Evolutionary conservation across 1,284 basidiomycete species (phyloP).

Genomic region (Cryptococcus wingfieldii): DNA sequence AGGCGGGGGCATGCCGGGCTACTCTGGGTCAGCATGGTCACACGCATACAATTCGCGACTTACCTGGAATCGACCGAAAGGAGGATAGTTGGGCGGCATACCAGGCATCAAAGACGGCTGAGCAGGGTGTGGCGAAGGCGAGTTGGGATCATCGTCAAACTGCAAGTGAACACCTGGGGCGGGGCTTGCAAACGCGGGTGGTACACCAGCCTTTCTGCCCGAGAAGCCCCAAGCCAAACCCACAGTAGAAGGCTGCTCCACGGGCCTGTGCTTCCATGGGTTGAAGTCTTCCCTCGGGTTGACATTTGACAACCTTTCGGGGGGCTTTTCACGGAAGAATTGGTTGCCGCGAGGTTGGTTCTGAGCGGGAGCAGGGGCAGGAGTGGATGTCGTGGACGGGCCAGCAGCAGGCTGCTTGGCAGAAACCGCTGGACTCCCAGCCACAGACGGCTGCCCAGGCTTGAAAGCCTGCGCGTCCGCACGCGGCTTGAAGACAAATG

Average conservation of each 20-base stretch:
- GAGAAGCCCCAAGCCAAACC: slow-evolving; percentile 76
- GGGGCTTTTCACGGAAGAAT: slow-evolving; percentile 74
- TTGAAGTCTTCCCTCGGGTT: slow-evolving; percentile 92
- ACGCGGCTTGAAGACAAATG: slow-evolving; percentile 62
- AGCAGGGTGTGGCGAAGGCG: slow-evolving; percentile 13
- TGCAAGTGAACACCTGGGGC: slow-evolving; percentile 14
- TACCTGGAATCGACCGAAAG: slow-evolving; percentile 35
- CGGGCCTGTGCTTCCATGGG: slow-evolving; percentile 76
- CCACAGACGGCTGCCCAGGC: slow-evolving; percentile 35
- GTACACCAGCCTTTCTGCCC: slow-evolving; percentile 71
- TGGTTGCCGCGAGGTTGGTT: slow-evolving; percentile 55
- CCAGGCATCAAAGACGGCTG: slow-evolving; percentile 27
- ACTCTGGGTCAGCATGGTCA: not conserved
- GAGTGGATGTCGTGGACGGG: slow-evolving; percentile 38
- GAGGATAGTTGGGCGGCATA: slow-evolving; percentile 32
- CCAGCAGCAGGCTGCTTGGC: slow-evolving; percentile 21
- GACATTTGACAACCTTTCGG: slow-evolving; percentile 67
- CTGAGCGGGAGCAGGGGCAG: slow-evolving; percentile 29
- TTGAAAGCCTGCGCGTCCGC: slow-evolving; percentile 52
- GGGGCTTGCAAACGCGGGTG: slow-evolving; percentile 57
- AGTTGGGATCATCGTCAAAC: slow-evolving; percentile 24
- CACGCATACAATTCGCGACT: slow-evolving; percentile 3
- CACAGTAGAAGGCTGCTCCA: slow-evolving; percentile 66
- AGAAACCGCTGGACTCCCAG: slow-evolving; percentile 24
- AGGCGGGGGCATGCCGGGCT: slow-evolving; percentile 33